A percentile compares a stretch with the other conserved stretches of the same genome.
Evolutionary conservation across 2,329 filamentous ascomycete genomes (phyloP).

Genomic region (Stachybotrys elegans): DNA sequence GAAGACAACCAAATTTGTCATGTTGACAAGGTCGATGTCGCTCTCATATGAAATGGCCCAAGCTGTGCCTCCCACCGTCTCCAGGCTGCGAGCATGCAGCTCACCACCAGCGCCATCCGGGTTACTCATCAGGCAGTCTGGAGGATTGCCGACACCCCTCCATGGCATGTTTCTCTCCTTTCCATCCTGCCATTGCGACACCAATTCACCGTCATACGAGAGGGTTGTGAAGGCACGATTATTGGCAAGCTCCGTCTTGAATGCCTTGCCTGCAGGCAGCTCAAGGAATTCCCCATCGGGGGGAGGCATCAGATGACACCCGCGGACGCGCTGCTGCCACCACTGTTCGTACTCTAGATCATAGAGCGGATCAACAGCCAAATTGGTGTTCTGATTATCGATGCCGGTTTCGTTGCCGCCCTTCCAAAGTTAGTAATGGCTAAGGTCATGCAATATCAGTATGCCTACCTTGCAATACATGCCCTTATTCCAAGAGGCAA

Average conservation of each 20-base stretch:
- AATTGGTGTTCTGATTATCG: constrained; percentile 37
- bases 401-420: constrained; percentile 23
- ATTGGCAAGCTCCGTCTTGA: constrained; percentile 44
- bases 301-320: constrained; percentile 35
- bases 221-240: constrained; percentile 44
- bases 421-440: constrained; percentile 4
- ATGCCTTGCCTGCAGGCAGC: constrained; percentile 41
- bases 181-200: constrained; percentile 42
- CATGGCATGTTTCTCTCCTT: constrained; percentile 38
- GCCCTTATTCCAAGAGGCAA: constrained; percentile 20
- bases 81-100: constrained; percentile 40
- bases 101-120: constrained; percentile 35
- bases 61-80: constrained; percentile 38
- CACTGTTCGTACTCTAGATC: constrained; percentile 37
- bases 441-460: background rate
- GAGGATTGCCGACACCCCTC: constrained; percentile 27
- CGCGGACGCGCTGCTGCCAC: constrained; percentile 46
- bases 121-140: constrained; percentile 18
- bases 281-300: constrained; percentile 28
- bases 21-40: constrained; percentile 39
- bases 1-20: constrained; percentile 49
- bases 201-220: constrained; percentile 32
- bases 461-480: constrained; percentile 20
- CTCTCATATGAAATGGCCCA: constrained; percentile 46
- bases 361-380: constrained; percentile 40